phyloP scores from a whole-genome alignment of 1,139 yeast species.

The Suhomyces yuchorum region DNA sequence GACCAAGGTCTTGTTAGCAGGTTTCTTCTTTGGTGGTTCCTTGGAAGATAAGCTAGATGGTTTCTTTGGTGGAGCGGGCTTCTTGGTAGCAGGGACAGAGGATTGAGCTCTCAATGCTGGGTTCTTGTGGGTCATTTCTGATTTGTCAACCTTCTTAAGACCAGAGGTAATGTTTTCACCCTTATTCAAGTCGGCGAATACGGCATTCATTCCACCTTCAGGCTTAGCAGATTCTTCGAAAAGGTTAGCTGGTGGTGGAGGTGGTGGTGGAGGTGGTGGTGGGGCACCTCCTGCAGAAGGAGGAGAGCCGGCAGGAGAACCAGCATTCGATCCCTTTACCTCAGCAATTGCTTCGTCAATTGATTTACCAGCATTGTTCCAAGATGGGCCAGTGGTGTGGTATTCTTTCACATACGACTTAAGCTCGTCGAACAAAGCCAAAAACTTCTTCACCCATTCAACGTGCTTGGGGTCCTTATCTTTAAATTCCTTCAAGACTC shows the following conservation, averaged over 20 bases:
- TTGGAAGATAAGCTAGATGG: constrained; percentile 58
- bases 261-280: constrained; percentile 58
- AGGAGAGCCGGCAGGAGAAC: constrained; percentile 25
- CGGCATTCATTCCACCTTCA: constrained; percentile 75
- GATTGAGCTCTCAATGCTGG: constrained; percentile 69
- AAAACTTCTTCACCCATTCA: constrained; percentile 77
- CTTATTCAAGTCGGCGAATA: constrained; percentile 85
- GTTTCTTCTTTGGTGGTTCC: constrained; percentile 52
- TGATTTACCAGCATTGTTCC: constrained; percentile 57
- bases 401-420: constrained; percentile 71
- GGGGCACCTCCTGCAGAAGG: constrained; percentile 57
- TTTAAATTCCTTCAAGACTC: constrained; percentile 80
- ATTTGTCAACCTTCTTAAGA: constrained; percentile 87
- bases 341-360: constrained; percentile 37
- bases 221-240: constrained; percentile 43
- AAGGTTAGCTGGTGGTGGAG: constrained; percentile 60
- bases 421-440: constrained; percentile 66
- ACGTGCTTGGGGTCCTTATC: constrained; percentile 66
- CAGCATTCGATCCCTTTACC: constrained; percentile 22
- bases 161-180: constrained; percentile 85
- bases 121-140: constrained; percentile 93
- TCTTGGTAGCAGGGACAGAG: constrained; percentile 41
- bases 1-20: constrained; percentile 74
- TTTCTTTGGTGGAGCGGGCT: constrained; percentile 72
- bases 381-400: constrained; percentile 80